A percentile compares a stretch with the other conserved stretches of the same genome.
Evolutionary conservation across 2,329 filamentous ascomycete genomes (phyloP).

Genomic region (Apiospora malaysiana): DNA sequence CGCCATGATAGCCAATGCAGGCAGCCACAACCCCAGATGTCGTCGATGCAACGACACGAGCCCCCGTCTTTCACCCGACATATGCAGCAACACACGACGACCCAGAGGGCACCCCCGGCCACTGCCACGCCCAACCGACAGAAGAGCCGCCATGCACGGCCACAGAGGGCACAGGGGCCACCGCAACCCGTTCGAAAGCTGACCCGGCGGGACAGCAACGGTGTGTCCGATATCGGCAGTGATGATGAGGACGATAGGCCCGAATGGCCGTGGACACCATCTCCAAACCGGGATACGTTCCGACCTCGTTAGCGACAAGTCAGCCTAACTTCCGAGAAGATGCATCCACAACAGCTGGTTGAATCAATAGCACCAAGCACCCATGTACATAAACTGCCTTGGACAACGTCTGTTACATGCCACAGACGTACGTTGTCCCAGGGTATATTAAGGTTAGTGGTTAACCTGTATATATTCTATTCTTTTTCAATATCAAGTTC

Average conservation of each 20-base stretch:
- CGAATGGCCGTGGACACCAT: background rate
- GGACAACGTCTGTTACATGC: background rate
- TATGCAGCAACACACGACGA: background rate
- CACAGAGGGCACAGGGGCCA: conserved; percentile 1
- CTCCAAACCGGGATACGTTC: background rate
- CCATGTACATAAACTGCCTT: background rate
- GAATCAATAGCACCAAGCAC: background rate
- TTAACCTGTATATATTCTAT: background rate
- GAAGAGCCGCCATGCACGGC: conserved; percentile 6
- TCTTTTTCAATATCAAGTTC: background rate
- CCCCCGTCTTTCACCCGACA: background rate
- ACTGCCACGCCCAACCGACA: background rate
- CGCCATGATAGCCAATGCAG: background rate
- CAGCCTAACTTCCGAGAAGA: background rate
- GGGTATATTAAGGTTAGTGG: background rate
- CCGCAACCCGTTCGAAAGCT: background rate
- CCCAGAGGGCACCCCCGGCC: background rate
- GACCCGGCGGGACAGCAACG: conserved; percentile 34
- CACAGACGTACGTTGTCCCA: background rate
- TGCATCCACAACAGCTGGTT: background rate
- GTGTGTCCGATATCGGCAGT: conserved; percentile 33
- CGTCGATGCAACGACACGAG: background rate
- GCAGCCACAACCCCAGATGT: background rate
- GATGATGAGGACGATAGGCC: conserved; percentile 25
- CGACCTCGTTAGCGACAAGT: background rate